Evolutionary conservation across 768 basidiomycete genomes (phyloP).

Genomic region (Phaffia australis): DNA sequence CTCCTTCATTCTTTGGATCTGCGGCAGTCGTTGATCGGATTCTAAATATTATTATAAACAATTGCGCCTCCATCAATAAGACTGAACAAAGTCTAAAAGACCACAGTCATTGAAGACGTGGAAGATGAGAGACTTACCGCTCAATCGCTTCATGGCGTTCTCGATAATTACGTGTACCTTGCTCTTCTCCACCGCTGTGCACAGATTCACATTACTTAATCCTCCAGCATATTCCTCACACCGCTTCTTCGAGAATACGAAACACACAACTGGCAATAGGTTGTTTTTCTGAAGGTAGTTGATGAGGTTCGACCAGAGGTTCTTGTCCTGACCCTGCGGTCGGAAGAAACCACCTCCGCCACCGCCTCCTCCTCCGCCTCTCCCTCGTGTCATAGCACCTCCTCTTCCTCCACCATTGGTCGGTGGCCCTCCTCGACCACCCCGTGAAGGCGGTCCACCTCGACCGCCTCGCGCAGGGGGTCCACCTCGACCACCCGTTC

Average conservation of each 20-base stretch:
- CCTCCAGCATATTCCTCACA: slow-evolving; percentile 95
- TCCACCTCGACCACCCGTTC: slow-evolving; percentile 68
- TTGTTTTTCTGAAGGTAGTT: slow-evolving; percentile 62
- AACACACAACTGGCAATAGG: slow-evolving; percentile 86
- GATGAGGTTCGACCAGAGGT: slow-evolving; percentile 85
- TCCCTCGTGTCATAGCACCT: slow-evolving; percentile 18
- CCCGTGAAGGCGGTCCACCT: slow-evolving; percentile 41
- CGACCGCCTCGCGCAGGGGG: slow-evolving; percentile 50
- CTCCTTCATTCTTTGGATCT: slow-evolving; percentile 81
- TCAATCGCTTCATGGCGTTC: slow-evolving; percentile 76
- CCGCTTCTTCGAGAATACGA: slow-evolving; percentile 90
- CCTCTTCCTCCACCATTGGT: slow-evolving; percentile 29
- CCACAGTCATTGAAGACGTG: not conserved
- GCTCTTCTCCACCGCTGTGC: slow-evolving; percentile 82
- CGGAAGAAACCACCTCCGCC: slow-evolving; percentile 37
- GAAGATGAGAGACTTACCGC: slow-evolving; percentile 48
- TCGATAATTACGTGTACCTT: slow-evolving; percentile 92
- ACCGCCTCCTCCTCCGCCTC: slow-evolving; percentile 28
- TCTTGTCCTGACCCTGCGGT: slow-evolving; percentile 52
- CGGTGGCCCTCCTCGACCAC: slow-evolving; percentile 44
- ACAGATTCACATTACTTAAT: slow-evolving; percentile 76
- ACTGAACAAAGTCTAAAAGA: not conserved
- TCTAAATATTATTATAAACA: slow-evolving; percentile 43
- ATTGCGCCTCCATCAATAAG: too few relatives aligned
- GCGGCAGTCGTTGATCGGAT: slow-evolving; percentile 82